Evolutionary conservation across 176 grass and related monocot genomes (phyloP).

Genomic region (Carex myosuroides): DNA sequence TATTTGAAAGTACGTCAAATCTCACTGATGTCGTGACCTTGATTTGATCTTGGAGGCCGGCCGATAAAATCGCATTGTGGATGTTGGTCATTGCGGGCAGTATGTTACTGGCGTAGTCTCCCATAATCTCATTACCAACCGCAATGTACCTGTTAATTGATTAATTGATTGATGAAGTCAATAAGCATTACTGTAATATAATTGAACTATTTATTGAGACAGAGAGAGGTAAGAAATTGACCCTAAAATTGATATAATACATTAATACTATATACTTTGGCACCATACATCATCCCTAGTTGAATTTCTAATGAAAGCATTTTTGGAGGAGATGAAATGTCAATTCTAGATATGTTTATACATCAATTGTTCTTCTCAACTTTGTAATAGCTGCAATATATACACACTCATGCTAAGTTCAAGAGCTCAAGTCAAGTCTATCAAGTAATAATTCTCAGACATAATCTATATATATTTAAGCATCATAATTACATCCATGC

Average conservation of each 20-base stretch:
- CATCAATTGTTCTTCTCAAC: not conserved
- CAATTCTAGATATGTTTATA: not conserved
- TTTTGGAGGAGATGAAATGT: not conserved
- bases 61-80: not conserved
- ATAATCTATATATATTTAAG: not conserved
- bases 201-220: not conserved
- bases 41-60: slow-evolving; percentile 31
- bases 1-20: slow-evolving; percentile 22
- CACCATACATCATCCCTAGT: not conserved
- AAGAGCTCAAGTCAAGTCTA: not conserved
- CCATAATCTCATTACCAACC: slow-evolving; percentile 57
- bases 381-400: not conserved
- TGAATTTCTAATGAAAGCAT: not conserved
- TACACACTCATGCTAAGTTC: too few species aligned
- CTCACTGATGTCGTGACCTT: slow-evolving; percentile 44
- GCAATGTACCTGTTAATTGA: slow-evolving; percentile 47
- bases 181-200: not conserved
- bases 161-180: not conserved
- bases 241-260: not conserved
- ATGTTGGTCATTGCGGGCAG: slow-evolving; percentile 66
- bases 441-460: not conserved
- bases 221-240: not conserved
- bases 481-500: not conserved
- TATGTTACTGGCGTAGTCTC: slow-evolving; percentile 22
- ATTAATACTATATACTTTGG: not conserved